These are phyloP conservation scores for Ammopiptanthus mongolicus DNA, from an alignment of 306 rosid species.

Conservation along the genomic window DNA sequence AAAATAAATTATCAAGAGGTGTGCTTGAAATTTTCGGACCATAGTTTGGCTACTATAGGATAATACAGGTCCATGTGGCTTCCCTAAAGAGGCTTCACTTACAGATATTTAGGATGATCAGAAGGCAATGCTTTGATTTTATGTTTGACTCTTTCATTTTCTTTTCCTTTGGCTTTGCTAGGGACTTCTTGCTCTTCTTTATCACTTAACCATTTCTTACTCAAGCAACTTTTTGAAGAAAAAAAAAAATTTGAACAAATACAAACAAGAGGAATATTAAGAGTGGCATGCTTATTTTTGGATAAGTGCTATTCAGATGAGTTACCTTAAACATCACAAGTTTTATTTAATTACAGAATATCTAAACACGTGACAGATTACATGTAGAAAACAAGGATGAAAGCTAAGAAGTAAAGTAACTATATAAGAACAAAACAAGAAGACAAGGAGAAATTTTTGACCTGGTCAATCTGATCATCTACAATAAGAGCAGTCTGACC, in stretches of 20 bases:
- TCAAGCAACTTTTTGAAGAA: background rate
- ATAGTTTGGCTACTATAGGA: background rate
- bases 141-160: background rate
- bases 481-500: conserved; percentile 33
- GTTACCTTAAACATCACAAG: background rate
- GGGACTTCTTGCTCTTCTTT: background rate
- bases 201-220: background rate
- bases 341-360: background rate
- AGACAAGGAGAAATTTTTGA: conserved; percentile 9
- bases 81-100: background rate
- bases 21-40: background rate
- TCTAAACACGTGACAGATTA: background rate
- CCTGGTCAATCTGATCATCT: conserved; percentile 34
- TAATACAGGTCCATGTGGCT: background rate
- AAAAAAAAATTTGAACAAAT: background rate
- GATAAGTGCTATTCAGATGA: background rate
- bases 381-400: background rate
- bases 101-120: background rate
- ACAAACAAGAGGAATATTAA: background rate
- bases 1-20: background rate
- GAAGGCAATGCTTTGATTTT: background rate
- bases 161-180: background rate
- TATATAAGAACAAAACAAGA: background rate
- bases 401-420: conserved; percentile 3
- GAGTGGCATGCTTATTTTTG: background rate